Percentiles rank a stretch among this genome's conserved stretches.
Evolutionary conservation across 1,284 basidiomycete species (phyloP).

Genomic region (Ustilago xerochloae): DNA sequence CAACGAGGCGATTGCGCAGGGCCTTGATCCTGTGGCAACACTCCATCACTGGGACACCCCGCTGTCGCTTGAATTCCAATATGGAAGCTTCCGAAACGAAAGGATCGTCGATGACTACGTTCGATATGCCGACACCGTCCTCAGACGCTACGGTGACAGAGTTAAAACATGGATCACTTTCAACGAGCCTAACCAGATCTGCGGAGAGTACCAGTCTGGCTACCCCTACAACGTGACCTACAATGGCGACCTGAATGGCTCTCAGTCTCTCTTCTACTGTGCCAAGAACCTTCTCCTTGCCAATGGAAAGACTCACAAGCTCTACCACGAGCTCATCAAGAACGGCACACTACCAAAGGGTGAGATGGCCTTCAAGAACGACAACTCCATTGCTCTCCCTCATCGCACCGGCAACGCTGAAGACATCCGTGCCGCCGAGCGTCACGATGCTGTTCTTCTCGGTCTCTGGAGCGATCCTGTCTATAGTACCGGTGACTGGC

Average conservation of each 20-base stretch:
- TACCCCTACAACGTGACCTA: background rate
- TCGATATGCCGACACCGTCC: background rate
- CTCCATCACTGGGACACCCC: background rate
- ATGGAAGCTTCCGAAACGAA: background rate
- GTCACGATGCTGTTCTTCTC: background rate
- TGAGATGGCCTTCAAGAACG: background rate
- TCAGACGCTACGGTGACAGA: background rate
- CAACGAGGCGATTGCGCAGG: background rate
- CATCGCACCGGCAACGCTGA: background rate
- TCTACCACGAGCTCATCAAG: background rate
- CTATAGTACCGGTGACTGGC: background rate
- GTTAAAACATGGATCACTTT: background rate
- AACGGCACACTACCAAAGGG: background rate
- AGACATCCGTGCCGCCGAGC: background rate
- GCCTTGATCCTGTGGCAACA: background rate
- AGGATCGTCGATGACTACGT: background rate
- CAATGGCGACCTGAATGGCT: background rate
- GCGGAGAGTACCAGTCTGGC: background rate
- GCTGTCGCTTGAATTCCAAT: background rate
- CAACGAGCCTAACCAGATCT: slow-evolving; percentile 1
- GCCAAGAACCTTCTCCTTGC: background rate
- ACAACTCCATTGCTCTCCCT: background rate
- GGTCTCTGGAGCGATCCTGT: background rate
- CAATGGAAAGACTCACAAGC: background rate
- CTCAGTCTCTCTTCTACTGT: background rate